Evolutionary conservation across 148 eudicot species (phyloP), one percentile per base, ranked within the genome.

Genomic region (Fagopyrum homotropicum): DNA sequence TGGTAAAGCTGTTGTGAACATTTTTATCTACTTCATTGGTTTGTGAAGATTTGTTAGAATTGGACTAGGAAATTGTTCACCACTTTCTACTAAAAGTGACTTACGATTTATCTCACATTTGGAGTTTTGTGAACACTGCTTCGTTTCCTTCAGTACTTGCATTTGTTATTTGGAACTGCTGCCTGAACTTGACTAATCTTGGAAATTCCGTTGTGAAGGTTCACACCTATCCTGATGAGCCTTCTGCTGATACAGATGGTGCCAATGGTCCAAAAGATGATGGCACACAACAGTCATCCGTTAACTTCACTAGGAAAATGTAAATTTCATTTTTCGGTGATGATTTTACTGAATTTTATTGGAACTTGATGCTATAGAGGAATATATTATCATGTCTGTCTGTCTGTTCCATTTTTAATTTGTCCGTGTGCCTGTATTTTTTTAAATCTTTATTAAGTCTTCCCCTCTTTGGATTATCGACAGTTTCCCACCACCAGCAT

Each of bases 401-500:
- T 49, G n/a, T 17, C 54, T 72, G 54, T 47, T 52, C n/a, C n/a
- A 22, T 17, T 17, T 49, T 44, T 40, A 2, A 9, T 64, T 45
- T 69, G 11, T 9, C 74, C 17, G n/a, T 14, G 47, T 1, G 7
- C 3, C 8, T 69, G 17, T 46, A 45, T 69, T 71, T 54, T 49
- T 10, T 35, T 47, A 11, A 56, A 72, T 78, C 77, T 73, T 74
- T 82, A 55, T 75, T 61, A 78, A 46, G 17, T 16, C 14, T 69
- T 71, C 56, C 61, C 57, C 17, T 26, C 43, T 78, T 51, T 50
- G 54, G 15, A 73, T 56, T 81, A 70, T 78, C 75, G 86, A 85
- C 82, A 87, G 85, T 78, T 96, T 89, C 75, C 99, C 94, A 55
- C 97, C 96, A 50, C 99, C 97, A 71, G 91, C 99, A 72, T 95